phyloP scores from a whole-genome alignment of 1,139 yeast genomes.

The Komagataea norvegica region DNA sequence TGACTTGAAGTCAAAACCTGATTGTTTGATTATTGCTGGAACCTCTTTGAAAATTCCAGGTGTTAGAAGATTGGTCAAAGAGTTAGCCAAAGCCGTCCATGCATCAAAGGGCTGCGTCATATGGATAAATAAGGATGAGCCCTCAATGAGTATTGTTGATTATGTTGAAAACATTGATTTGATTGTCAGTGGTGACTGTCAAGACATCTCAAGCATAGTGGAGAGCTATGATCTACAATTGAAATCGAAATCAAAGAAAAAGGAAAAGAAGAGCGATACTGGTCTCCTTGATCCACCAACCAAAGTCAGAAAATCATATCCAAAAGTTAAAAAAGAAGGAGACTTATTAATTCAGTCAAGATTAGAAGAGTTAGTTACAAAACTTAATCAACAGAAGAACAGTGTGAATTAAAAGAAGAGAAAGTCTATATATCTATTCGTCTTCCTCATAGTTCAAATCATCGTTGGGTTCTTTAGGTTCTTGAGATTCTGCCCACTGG shows the following conservation, averaged over 20 bases:
- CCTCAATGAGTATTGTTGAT: slow-evolving; percentile 44
- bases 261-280: slow-evolving; percentile 4
- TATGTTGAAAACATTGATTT: slow-evolving; percentile 50
- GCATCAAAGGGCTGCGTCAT: slow-evolving; percentile 51
- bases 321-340: slow-evolving; percentile 7
- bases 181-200: slow-evolving; percentile 58
- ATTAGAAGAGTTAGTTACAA: slow-evolving; percentile 22
- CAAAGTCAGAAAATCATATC: background rate
- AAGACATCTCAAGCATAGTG: slow-evolving; percentile 37
- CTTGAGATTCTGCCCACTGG: slow-evolving; percentile 96
- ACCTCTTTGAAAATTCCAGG: slow-evolving; percentile 87
- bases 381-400: slow-evolving; percentile 6
- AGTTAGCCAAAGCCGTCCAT: slow-evolving; percentile 63
- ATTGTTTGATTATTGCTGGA: slow-evolving; percentile 77
- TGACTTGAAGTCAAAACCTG: slow-evolving; percentile 65
- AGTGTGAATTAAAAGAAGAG: slow-evolving; percentile 1
- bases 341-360: slow-evolving; percentile 21
- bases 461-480: slow-evolving; percentile 92
- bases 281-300: no score
- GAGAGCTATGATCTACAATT: slow-evolving; percentile 28
- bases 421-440: slow-evolving; percentile 13
- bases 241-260: slow-evolving; percentile 3
- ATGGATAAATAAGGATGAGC: slow-evolving; percentile 53
- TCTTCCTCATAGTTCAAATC: slow-evolving; percentile 51
- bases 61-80: slow-evolving; percentile 68